Base-by-base conservation (phyloP, 2,329 filamentous ascomycete genomes). In the Colletotrichum phormii region DNA sequence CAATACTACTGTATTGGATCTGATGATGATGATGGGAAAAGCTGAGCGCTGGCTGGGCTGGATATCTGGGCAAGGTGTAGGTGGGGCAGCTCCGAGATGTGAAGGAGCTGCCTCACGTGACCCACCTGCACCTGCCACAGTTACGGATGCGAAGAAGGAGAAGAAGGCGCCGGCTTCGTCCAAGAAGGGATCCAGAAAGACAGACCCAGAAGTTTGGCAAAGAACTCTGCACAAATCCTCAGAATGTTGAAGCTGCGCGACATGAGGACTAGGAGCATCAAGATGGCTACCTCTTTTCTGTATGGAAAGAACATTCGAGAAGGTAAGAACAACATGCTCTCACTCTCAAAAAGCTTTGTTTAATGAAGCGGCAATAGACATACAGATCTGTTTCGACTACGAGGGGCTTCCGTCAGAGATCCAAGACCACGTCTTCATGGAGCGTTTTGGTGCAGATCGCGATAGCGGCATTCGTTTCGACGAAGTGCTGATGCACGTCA, bases 401-500 rank as follows among this genome's bases (percentile, higher is more conserved):
- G 76, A 55, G 13, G 58, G 66, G 3, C 46, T 57, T 15, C 75
- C 42, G 70, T 68, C n/a, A 60, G 64, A 13, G 67, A 42, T 29
- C 67, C 69, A 31, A 71, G 74, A 18, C 72, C 60, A 64, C 58
- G 66, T 62, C 51, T 69, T 69, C 35, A 33, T 75, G 57, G 72
- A 57, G 64, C 71, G 72, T 8, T 58, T 76, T 33, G 62, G 75
- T 60, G 73, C 75, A 29, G 26, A 55, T 3, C 13, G 5, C 7
- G 6, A 31, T 6, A 55, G 24, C 5, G 53, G 53, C 29, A 58
- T 78, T 7, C 75, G 75, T 46, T 79, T 80, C 57, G 78, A 79
- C 29, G 73, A 76, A 5, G 76, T 76, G n/a, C 71, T 79, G 3
- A 76, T 78, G 72, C 79, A 79, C 57, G 78, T 80, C 3, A 75